Conservation (phyloP, 2,329 filamentous ascomycete genomes). For the Nigrograna mackinnonii region DNA sequence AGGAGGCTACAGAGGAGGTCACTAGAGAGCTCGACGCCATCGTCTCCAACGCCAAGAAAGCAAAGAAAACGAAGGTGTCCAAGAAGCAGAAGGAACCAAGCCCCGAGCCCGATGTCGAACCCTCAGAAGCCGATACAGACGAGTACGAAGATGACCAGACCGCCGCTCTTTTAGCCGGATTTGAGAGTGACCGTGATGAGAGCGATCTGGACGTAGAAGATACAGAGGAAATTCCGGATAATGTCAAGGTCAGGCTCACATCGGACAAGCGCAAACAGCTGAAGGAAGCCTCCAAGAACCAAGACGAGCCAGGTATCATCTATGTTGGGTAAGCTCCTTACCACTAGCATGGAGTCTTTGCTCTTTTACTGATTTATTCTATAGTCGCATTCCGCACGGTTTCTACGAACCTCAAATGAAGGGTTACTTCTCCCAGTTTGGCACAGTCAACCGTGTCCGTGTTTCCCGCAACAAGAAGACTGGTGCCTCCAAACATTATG, state of each 20-base stretch:
- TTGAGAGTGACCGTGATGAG: conserved; percentile 51
- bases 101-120: conserved; percentile 18
- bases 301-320: conserved; percentile 72
- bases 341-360: not conserved
- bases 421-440: conserved; percentile 93
- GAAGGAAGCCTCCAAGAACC: conserved; percentile 54
- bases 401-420: conserved; percentile 98
- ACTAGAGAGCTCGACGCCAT: conserved; percentile 13
- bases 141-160: conserved; percentile 50
- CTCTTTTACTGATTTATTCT: conserved; percentile 1
- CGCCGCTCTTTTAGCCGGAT: conserved; percentile 55
- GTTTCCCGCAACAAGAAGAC: conserved; percentile 92
- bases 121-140: conserved; percentile 31
- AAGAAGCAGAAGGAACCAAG: conserved; percentile 9
- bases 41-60: conserved; percentile 14
- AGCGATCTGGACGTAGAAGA: conserved; percentile 41
- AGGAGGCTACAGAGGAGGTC: not conserved
- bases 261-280: conserved; percentile 51
- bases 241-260: too few species aligned
- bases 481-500: conserved; percentile 89
- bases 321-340: conserved; percentile 72
- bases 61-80: conserved; percentile 16
- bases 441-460: conserved; percentile 75
- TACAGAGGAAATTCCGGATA: conserved; percentile 38
- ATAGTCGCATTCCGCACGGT: conserved; percentile 80